Base-by-base conservation (phyloP, 2,329 filamentous ascomycete genomes). In the Colletotrichum theobromicola region DNA sequence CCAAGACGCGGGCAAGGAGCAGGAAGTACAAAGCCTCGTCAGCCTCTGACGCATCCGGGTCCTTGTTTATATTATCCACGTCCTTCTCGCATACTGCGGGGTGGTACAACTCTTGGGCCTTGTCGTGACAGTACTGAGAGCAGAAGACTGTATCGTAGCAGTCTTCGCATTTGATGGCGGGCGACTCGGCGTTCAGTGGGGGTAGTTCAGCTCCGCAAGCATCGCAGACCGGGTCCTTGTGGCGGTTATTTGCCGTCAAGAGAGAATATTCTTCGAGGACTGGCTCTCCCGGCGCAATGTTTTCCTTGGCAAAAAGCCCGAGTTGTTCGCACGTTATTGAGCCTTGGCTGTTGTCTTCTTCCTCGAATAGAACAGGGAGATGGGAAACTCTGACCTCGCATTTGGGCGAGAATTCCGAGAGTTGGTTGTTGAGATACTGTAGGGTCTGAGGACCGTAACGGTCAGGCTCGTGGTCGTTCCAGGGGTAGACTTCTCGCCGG, bases 221-320 rank as follows among this genome's bases (percentile, higher is more conserved):
- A 83, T 98, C 96, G 83, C 96, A 98, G 34, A 96, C 90, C 6
- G 94, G 89, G 76, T 98, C 95, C 81, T 97, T 95, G 15, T 97
- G 90, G 34, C 95, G 92, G 81, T 97, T 97, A 78, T 96, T 97
- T 60, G 95, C 96, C 3, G 96, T 98, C 53, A 99, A 87, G 9
- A 98, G 89, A 10, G 95, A 97, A 75, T 93, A 94, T 81, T 99
- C 97, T 62, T 91, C 87, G 34, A 99, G 89, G 3, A 98, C 92
- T 7, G 89, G 87, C 81, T 97, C 94, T 12, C 94, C 94, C 0
- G 95, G 91, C 1, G 87, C 85, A 46, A 98, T 94, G 77, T 98
- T 93, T 76, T 94, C 90, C 78, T 92, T 94, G 9, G 96, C 96
- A 82, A 98, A 98, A 5, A 99, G 89, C 6, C 97, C 97, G 1